Evolutionary conservation across 2,329 filamentous ascomycete genomes (phyloP).

Genomic region (Aspergillus vadensis): DNA sequence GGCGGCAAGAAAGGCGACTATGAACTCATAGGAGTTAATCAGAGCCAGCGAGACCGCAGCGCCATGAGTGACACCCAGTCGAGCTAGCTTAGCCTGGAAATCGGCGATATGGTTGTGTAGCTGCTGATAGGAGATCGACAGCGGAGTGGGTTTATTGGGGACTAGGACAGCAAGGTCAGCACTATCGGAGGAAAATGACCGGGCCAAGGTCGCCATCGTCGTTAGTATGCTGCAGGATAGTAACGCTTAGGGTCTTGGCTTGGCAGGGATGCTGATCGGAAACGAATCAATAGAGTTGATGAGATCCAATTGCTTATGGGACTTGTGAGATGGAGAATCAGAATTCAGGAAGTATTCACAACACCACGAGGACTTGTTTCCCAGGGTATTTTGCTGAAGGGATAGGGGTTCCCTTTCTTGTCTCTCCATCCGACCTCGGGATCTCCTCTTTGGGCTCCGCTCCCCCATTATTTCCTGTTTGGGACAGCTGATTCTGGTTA

Average conservation of each 20-base stretch:
- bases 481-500: neutral
- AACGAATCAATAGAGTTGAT: neutral
- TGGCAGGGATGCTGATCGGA: slow-evolving; percentile 3
- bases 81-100: slow-evolving; percentile 78
- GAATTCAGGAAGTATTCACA: neutral
- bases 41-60: slow-evolving; percentile 80
- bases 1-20: slow-evolving; percentile 81
- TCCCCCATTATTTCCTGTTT: neutral
- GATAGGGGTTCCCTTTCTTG: neutral
- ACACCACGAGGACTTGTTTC: neutral
- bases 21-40: slow-evolving; percentile 84
- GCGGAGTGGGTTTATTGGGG: slow-evolving; percentile 62
- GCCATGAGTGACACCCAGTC: slow-evolving; percentile 67
- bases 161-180: slow-evolving; percentile 69
- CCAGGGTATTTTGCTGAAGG: neutral
- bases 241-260: slow-evolving; percentile 14
- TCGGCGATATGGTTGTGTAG: slow-evolving; percentile 65
- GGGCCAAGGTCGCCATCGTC: slow-evolving; percentile 59
- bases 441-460: slow-evolving; percentile 1
- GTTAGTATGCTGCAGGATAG: slow-evolving; percentile 10
- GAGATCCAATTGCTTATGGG: neutral
- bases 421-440: neutral
- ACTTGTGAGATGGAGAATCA: neutral
- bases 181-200: slow-evolving; percentile 57
- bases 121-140: slow-evolving; percentile 70